Evolutionary conservation across 2,329 filamentous ascomycete genomes (phyloP).

Genomic region (Bisporella sp.): DNA sequence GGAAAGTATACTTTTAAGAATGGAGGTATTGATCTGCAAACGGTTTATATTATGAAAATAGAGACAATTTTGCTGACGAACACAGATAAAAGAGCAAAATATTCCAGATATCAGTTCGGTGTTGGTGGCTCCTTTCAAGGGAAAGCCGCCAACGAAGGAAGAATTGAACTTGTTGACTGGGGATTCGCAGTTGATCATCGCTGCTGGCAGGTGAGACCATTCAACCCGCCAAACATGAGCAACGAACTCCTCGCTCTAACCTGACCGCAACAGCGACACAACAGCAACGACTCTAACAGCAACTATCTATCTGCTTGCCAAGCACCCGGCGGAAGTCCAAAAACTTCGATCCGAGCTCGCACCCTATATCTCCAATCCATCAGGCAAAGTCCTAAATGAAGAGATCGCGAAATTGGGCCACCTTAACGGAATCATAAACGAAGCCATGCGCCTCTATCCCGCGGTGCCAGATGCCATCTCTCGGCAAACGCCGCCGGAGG

Average conservation of each 20-base stretch:
- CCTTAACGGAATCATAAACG: constrained; percentile 32
- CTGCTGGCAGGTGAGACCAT: constrained; percentile 22
- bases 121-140: too few relatives aligned
- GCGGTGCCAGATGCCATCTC: constrained; percentile 23
- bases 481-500: constrained; percentile 30
- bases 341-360: constrained; percentile 5
- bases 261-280: constrained; percentile 28
- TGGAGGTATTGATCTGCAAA: too few relatives aligned
- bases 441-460: constrained; percentile 33
- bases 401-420: constrained; percentile 21
- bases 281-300: constrained; percentile 31
- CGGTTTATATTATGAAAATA: too few relatives aligned
- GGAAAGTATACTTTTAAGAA: too few relatives aligned
- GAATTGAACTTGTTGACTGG: constrained; percentile 8
- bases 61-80: too few relatives aligned
- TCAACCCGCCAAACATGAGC: too few relatives aligned
- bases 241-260: too few relatives aligned
- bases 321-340: constrained; percentile 2
- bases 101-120: too few relatives aligned
- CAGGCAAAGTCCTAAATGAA: constrained; percentile 3
- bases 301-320: constrained; percentile 29
- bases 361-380: background rate
- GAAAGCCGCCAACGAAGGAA: too few relatives aligned
- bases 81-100: too few relatives aligned
- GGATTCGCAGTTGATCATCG: constrained; percentile 24